phyloP scores from a whole-genome alignment of 2,329 filamentous ascomycete species.

The Tricladium varicosporioides region DNA sequence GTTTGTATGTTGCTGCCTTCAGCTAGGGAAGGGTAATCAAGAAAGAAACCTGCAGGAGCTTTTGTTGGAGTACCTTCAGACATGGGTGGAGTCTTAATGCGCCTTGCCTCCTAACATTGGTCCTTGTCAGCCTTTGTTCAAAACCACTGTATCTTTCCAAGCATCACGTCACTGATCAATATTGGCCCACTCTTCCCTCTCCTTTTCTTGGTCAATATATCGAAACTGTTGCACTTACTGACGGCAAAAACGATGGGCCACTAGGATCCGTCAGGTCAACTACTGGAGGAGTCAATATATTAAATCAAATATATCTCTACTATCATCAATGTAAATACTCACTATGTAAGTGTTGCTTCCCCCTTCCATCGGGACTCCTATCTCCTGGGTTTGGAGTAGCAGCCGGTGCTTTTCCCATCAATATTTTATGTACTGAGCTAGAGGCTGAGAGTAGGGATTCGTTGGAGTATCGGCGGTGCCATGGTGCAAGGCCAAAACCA shows the following conservation, averaged over 20 bases:
- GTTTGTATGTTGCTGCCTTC: conserved; percentile 4
- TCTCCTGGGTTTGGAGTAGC: conserved; percentile 25
- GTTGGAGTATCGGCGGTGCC: conserved; percentile 31
- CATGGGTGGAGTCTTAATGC: conserved; percentile 34
- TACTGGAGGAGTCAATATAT: conserved; percentile 1
- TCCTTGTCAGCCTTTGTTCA: not conserved
- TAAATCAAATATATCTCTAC: not conserved
- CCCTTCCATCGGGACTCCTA: not conserved
- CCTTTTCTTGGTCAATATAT: too few species aligned
- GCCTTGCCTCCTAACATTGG: conserved; percentile 27
- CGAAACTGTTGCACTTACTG: conserved; percentile 22
- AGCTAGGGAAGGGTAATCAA: conserved; percentile 21
- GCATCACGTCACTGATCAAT: too few species aligned
- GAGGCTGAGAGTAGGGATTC: conserved; percentile 29
- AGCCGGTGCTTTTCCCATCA: conserved; percentile 30
- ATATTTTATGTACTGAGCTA: conserved; percentile 30
- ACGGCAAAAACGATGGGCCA: conserved; percentile 28
- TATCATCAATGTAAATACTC: not conserved
- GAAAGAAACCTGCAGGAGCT: conserved; percentile 26
- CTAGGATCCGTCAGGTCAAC: conserved; percentile 28
- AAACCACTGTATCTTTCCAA: too few species aligned
- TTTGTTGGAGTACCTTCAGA: conserved; percentile 8
- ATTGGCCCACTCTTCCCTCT: too few species aligned
- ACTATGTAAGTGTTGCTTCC: conserved; percentile 21
- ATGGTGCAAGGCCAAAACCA: conserved; percentile 32